These are phyloP conservation scores for Blastomyces gilchristii DNA, from an alignment of 2,329 filamentous ascomycete genomes.

Conservation along the genomic window DNA sequence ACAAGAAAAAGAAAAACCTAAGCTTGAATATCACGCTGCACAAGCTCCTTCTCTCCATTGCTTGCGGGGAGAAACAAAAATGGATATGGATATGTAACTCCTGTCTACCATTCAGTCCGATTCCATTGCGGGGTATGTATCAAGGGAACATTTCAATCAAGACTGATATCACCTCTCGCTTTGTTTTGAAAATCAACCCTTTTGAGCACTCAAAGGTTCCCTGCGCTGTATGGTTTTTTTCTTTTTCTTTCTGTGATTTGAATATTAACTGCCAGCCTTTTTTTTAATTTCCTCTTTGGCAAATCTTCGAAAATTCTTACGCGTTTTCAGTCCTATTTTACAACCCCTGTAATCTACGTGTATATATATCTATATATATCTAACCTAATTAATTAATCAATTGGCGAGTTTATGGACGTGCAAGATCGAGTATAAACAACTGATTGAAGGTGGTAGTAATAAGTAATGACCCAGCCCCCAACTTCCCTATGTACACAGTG, in stretches of 20 bases:
- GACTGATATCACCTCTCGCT: not conserved
- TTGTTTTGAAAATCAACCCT: not conserved
- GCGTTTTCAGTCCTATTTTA: not conserved
- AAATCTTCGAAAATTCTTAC: not conserved
- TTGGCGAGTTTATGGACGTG: not conserved
- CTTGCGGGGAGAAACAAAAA: no score
- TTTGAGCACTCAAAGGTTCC: not conserved
- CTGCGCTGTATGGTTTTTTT: not conserved
- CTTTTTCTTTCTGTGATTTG: not conserved
- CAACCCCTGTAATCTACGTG: not conserved
- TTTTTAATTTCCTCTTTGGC: not conserved
- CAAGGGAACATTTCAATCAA: not conserved
- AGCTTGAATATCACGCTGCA: not conserved
- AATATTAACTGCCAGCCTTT: not conserved
- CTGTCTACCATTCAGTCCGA: not conserved
- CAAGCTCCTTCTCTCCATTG: not conserved
- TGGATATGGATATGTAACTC: not conserved
- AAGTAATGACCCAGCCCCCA: no score
- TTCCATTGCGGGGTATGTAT: not conserved
- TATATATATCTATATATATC: not conserved
- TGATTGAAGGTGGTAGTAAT: no score
- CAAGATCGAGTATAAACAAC: no score
- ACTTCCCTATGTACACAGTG: no score
- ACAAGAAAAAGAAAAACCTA: not conserved
- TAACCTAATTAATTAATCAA: not conserved